Base-by-base conservation (phyloP, 768 basidiomycete genomes). In the Trichaptum fuscoviolaceum region DNA sequence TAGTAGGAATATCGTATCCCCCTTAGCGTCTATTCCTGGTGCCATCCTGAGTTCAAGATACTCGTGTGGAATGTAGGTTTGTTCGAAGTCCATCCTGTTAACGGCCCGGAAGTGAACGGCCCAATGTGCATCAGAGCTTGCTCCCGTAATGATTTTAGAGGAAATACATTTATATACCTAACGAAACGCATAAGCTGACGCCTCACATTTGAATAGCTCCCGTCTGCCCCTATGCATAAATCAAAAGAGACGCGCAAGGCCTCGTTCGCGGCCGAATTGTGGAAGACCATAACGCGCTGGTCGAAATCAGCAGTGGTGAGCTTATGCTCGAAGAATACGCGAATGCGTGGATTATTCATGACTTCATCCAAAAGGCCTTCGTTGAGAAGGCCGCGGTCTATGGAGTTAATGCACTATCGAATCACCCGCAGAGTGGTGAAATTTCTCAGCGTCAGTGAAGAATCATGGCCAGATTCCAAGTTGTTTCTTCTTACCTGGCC, bases 11-110 rank as follows among this genome's bases (percentile, higher is more conserved):
- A 80, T 81, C 69, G 88, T 80, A 68, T 83, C 82, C 75, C 85
- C 92, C 76, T 81, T 78, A 72, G 74, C 73, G 76, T 84, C 84
- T 74, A 78, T 77, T 66, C 88, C 88, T 75, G 96, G 85, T 73
- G 95, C 94, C 87, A 99, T 94, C 81, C 90, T 93, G 67, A 99
- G 85, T 82, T 99, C 96, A 73, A 99, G 83, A 78, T 99, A 99
- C 75, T 96, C 95, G 74, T 98, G 93, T 66, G 87, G 89, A 74
- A 98, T 94, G 79, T 96, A 99, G 77, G 91, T 89, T 78, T 98
- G 96, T 73, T 90, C 87, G 79, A 90, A 97, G 81, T 96, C 85
- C 90, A 97, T 95, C 77, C 96, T 97, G 75, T 69, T 71, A 69
- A 68, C 66, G 62, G 34, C 42, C 42, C 42, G 42, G 42, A 52